phyloP scores from a whole-genome alignment of 1,284 basidiomycete genomes.

The Cronartium ribicola region DNA sequence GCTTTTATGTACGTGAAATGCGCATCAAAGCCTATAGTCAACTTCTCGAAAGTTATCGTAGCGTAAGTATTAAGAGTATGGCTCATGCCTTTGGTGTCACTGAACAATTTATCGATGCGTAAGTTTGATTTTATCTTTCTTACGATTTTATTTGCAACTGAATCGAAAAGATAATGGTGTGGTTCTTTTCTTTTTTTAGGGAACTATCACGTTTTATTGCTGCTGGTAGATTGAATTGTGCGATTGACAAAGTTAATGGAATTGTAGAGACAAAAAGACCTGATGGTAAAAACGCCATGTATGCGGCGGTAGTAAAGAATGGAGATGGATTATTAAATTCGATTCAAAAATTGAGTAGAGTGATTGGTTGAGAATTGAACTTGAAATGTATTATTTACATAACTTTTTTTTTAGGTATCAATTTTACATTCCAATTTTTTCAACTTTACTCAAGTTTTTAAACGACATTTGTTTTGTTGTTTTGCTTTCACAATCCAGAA shows the following conservation, averaged over 20 bases:
- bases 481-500: neutral
- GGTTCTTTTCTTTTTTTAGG: slow-evolving; percentile 53
- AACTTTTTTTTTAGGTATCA: neutral
- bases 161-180: slow-evolving; percentile 12
- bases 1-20: slow-evolving; percentile 93
- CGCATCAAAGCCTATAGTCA: slow-evolving; percentile 91
- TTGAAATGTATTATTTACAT: neutral
- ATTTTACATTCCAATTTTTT: neutral
- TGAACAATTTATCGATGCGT: slow-evolving; percentile 81
- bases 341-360: slow-evolving; percentile 50
- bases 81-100: slow-evolving; percentile 84
- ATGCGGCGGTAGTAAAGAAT: slow-evolving; percentile 81
- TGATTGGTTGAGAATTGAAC: slow-evolving; percentile 44
- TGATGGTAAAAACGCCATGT: slow-evolving; percentile 75
- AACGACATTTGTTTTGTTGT: neutral
- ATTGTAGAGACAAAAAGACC: slow-evolving; percentile 88
- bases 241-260: slow-evolving; percentile 90
- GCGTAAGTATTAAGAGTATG: slow-evolving; percentile 82
- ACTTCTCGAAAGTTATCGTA: slow-evolving; percentile 83
- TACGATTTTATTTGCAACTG: slow-evolving; percentile 18
- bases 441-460: neutral
- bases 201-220: slow-evolving; percentile 92
- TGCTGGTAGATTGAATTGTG: slow-evolving; percentile 76
- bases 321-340: slow-evolving; percentile 77
- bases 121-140: slow-evolving; percentile 49